Evolutionary conservation across 2,329 filamentous ascomycete genomes (phyloP).

Genomic region (Diaporthe citriasiana): DNA sequence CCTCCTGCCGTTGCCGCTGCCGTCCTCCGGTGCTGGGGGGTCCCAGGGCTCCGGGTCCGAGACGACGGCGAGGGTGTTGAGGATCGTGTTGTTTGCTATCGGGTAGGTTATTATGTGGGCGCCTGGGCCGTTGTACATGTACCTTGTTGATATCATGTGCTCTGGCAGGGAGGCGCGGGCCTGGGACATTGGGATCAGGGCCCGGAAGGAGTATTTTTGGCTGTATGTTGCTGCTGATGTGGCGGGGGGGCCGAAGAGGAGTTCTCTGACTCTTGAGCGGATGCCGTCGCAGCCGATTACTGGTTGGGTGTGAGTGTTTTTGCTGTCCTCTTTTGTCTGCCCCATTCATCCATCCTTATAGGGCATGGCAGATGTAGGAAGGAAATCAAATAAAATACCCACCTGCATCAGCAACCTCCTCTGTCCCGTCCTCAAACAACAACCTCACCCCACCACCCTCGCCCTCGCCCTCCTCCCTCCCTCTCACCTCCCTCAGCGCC

Average conservation of each 20-base stretch:
- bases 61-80: slow-evolving; percentile 69
- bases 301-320: slow-evolving; percentile 37
- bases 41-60: slow-evolving; percentile 57
- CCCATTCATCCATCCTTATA: no score
- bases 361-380: fast-evolving
- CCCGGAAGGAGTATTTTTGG: slow-evolving; percentile 73
- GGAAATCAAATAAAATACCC: slow-evolving; percentile 21
- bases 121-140: slow-evolving; percentile 69
- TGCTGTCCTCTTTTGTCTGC: background rate
- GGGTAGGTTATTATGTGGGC: slow-evolving; percentile 74
- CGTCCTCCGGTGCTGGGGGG: no score
- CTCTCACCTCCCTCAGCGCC: slow-evolving; percentile 50
- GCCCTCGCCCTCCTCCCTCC: slow-evolving; percentile 43
- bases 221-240: slow-evolving; percentile 60
- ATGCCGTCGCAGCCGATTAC: slow-evolving; percentile 77
- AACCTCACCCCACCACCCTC: slow-evolving; percentile 46
- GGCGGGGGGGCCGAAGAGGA: slow-evolving; percentile 64
- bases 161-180: slow-evolving; percentile 64
- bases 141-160: slow-evolving; percentile 61
- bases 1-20: slow-evolving; percentile 44
- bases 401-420: slow-evolving; percentile 52
- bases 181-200: slow-evolving; percentile 70
- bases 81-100: slow-evolving; percentile 66
- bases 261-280: slow-evolving; percentile 66
- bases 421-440: slow-evolving; percentile 51